Base-by-base conservation (phyloP, 2,329 filamentous ascomycete species). In the Fusarium musae region DNA sequence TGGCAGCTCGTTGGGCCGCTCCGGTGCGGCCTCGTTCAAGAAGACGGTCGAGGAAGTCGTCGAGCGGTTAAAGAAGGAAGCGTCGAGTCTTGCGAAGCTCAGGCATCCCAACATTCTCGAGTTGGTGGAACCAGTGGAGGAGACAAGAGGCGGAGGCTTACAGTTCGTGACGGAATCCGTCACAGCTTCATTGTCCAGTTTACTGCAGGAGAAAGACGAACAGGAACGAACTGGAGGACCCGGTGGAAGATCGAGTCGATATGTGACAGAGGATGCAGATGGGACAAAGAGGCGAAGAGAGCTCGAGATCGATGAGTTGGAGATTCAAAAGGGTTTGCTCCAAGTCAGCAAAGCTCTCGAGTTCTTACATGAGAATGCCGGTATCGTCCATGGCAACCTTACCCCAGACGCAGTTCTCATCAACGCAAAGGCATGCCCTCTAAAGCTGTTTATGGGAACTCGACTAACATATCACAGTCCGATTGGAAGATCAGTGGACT, bases 401-500 rank as follows among this genome's bases (percentile, higher is more conserved):
- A 98, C 95, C 0, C 96, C 96, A 0, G 96, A 98, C 73, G 93
- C 95, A 23, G 91, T 99, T 73, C 92, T 97, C 74, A 91, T 99
- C 82, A 99, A 99, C 83, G 90, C 93, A 44, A 99, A 99, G 89
- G 92, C 90, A 84, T 70, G 88, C 50, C 39, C 26, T 21, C 19
- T 32, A 49, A 42, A 4, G 21, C 13, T 36, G 34, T 23, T 42
- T 21, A 37, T 37, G 23, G 30, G 36, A 46, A 44, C 12, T 49
- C 36, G 40, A 68, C 80, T 84, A 79, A 85, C 78, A 63, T 53
- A 34, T 34, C 70, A 78, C 78, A 93, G 92, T 97, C 94, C 53
- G 96, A 99, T 82, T 99, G 96, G 96, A 99, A 99, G 82, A 93
- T 99, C 69, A 96, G 95, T 76, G 96, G 96, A n/a, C 88, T 99